Evolutionary conservation across 208 protist species (phyloP).

Genomic region (Acanthamoeba royreba): DNA sequence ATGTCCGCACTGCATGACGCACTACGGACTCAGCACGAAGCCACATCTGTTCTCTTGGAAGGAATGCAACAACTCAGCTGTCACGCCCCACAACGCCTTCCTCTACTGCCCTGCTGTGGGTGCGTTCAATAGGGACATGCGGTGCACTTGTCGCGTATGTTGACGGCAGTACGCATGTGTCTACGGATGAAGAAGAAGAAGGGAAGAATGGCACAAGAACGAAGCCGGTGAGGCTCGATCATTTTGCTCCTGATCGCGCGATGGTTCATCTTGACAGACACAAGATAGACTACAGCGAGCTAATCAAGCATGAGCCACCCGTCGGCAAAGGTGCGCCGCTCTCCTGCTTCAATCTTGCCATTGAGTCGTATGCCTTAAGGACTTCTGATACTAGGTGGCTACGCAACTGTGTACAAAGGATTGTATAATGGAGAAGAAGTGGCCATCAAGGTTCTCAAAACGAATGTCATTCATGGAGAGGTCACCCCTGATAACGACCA

Average conservation of each 20-base stretch:
- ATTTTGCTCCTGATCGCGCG: background rate
- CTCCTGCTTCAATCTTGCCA: too few species aligned
- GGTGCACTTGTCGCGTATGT: too few species aligned
- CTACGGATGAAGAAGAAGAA: background rate
- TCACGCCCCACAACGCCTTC: background rate
- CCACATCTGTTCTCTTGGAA: background rate
- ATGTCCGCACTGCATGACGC: background rate
- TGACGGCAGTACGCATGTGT: too few species aligned
- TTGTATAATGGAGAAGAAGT: background rate
- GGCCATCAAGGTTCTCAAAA: conserved; percentile 41
- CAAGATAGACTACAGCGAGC: background rate
- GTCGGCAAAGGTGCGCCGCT: conserved; percentile 7
- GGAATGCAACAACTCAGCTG: background rate
- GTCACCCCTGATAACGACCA: background rate
- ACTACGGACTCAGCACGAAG: background rate
- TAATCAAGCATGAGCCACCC: background rate
- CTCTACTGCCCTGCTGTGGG: background rate
- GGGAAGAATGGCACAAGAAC: too few species aligned
- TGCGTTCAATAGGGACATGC: background rate
- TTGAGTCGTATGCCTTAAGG: too few species aligned
- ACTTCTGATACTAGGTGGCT: conserved; percentile 2
- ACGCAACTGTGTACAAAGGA: background rate
- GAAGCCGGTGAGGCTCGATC: background rate
- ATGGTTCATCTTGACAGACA: background rate
- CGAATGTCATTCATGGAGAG: too few species aligned